A percentile compares a stretch with the other conserved stretches of the same genome.
phyloP scores from a whole-genome alignment of 2,329 filamentous ascomycete species.

The Pseudogymnoascus sp. region DNA sequence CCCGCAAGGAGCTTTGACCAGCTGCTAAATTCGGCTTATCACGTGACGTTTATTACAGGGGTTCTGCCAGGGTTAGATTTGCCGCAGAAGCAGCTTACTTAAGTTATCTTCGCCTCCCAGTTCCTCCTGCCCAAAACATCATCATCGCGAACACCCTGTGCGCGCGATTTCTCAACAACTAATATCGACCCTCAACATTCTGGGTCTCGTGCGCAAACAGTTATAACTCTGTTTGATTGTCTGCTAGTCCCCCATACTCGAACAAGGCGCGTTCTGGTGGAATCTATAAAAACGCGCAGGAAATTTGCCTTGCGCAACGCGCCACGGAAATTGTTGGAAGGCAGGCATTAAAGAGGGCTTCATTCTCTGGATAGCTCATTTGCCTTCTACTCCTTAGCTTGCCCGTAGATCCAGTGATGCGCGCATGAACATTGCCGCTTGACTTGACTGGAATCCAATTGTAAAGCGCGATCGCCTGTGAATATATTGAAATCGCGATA shows the following conservation, averaged over 20 bases:
- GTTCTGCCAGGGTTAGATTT: not conserved
- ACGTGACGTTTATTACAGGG: not conserved
- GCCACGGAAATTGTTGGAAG: conserved; percentile 6
- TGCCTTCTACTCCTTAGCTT: conserved; percentile 23
- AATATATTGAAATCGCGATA: conserved; percentile 14
- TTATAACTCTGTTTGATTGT: conserved; percentile 7
- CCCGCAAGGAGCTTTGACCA: conserved; percentile 4
- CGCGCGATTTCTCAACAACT: not conserved
- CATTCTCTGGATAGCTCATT: conserved; percentile 20
- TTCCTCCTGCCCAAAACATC: conserved; percentile 1
- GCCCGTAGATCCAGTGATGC: conserved; percentile 27
- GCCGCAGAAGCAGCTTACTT: not conserved
- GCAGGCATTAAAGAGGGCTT: conserved; percentile 10
- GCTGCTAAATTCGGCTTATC: not conserved
- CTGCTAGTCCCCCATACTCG: not conserved
- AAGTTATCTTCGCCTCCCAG: not conserved
- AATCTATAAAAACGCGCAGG: conserved; percentile 4
- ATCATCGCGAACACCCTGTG: not conserved
- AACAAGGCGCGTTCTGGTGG: not conserved
- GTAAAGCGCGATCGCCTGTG: conserved; percentile 22
- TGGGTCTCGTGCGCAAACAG: conserved; percentile 2
- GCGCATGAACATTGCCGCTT: conserved; percentile 26
- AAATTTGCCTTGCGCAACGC: conserved; percentile 6
- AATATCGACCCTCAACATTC: not conserved
- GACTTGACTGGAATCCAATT: conserved; percentile 23